A percentile compares a stretch with the other conserved stretches of the same genome.
phyloP scores from a whole-genome alignment of 2,329 filamentous ascomycete species.

The Tympanopsis confertula region DNA sequence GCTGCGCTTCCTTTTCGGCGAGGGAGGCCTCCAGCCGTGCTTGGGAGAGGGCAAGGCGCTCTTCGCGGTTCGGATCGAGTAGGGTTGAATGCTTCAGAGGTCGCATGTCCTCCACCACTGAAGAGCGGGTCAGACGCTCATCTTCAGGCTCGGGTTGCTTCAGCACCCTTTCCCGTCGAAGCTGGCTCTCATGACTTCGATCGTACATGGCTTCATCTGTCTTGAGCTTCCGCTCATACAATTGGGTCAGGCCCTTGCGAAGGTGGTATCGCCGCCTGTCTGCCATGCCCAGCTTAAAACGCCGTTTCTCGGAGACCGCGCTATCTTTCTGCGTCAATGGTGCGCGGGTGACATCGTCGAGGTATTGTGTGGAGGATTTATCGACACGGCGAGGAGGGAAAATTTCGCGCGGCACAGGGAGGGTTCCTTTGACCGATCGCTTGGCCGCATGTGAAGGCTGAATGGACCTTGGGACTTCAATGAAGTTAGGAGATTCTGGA shows the following conservation, averaged over 20 bases:
- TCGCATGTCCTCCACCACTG: slow-evolving; percentile 39
- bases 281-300: slow-evolving; percentile 45
- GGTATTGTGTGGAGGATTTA: slow-evolving; percentile 13
- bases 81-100: slow-evolving; percentile 33
- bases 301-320: slow-evolving; percentile 18
- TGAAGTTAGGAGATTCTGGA: slow-evolving; percentile 79
- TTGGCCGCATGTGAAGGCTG: slow-evolving; percentile 49
- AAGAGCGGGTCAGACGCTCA: slow-evolving; percentile 63
- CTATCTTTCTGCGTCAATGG: slow-evolving; percentile 44
- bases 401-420: slow-evolving; percentile 73
- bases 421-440: slow-evolving; percentile 56
- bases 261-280: slow-evolving; percentile 61
- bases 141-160: slow-evolving; percentile 61
- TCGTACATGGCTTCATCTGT: slow-evolving; percentile 20
- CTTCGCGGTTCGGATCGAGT: slow-evolving; percentile 51
- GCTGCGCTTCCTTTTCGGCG: slow-evolving; percentile 40
- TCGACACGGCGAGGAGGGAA: slow-evolving; percentile 47
- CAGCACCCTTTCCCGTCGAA: slow-evolving; percentile 32
- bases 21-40: slow-evolving; percentile 28
- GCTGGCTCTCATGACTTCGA: slow-evolving; percentile 33
- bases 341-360: slow-evolving; percentile 38
- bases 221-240: slow-evolving; percentile 53
- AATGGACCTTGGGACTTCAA: slow-evolving; percentile 67
- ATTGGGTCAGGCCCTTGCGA: slow-evolving; percentile 53
- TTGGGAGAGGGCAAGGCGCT: slow-evolving; percentile 32